phyloP scores from a whole-genome alignment of 2,329 filamentous ascomycete species.

The Eurotiales sp. region DNA sequence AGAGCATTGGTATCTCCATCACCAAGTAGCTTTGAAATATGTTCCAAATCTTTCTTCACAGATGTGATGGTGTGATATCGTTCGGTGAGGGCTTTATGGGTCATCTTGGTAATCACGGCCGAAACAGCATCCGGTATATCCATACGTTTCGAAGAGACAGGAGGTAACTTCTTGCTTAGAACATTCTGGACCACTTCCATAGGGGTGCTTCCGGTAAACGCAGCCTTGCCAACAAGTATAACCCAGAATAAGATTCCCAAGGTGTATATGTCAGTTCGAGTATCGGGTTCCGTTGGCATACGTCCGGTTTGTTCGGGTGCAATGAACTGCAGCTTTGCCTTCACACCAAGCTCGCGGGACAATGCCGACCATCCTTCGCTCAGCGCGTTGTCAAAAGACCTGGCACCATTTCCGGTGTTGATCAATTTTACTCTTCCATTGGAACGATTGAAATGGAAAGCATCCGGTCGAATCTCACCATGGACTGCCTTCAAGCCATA shows the following conservation, averaged over 20 bases:
- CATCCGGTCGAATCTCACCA: conserved; percentile 84
- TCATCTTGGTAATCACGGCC: conserved; percentile 85
- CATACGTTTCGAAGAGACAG: conserved; percentile 70
- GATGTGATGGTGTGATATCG: conserved; percentile 87
- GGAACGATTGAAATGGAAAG: conserved; percentile 78
- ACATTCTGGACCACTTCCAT: conserved; percentile 91
- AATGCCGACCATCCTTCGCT: conserved; percentile 83
- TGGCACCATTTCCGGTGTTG: conserved; percentile 79
- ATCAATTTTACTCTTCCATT: conserved; percentile 71
- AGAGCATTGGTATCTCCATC: conserved; percentile 71
- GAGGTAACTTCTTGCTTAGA: conserved; percentile 71
- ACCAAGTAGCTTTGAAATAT: conserved; percentile 69
- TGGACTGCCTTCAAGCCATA: conserved; percentile 83
- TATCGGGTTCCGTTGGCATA: conserved; percentile 87
- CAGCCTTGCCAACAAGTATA: conserved; percentile 71
- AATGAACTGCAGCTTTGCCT: conserved; percentile 86
- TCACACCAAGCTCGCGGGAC: conserved; percentile 78
- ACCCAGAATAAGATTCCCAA: conserved; percentile 87
- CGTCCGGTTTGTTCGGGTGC: conserved; percentile 92
- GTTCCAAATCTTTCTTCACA: conserved; percentile 72
- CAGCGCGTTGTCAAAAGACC: conserved; percentile 86
- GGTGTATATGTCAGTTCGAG: conserved; percentile 88
- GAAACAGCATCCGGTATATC: conserved; percentile 82
- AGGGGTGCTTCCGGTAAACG: conserved; percentile 74
- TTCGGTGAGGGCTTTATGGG: conserved; percentile 79